These are phyloP conservation scores for Pezicula carpinea DNA, from an alignment of 2,329 filamentous ascomycete species.

Conservation along the genomic window DNA sequence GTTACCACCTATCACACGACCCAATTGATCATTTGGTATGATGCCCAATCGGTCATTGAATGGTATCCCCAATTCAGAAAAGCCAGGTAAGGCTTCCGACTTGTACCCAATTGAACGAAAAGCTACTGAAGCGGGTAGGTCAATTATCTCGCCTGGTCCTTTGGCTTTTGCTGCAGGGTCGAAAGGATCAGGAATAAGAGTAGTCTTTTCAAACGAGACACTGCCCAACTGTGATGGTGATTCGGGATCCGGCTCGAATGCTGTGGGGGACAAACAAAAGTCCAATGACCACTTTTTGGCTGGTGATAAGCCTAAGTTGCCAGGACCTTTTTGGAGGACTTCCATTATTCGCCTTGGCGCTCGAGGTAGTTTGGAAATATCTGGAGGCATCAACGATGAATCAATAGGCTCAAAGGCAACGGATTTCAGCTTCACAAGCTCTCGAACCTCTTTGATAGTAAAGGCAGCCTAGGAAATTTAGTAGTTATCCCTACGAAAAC, in stretches of 20 bases:
- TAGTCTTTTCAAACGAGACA: slow-evolving; percentile 62
- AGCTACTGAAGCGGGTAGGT: slow-evolving; percentile 64
- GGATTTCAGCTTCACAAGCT: slow-evolving; percentile 71
- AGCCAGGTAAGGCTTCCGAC: slow-evolving; percentile 70
- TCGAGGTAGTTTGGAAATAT: slow-evolving; percentile 67
- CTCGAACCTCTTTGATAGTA: slow-evolving; percentile 90
- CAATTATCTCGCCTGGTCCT: slow-evolving; percentile 43
- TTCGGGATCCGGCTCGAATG: slow-evolving; percentile 48
- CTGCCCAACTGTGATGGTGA: slow-evolving; percentile 48
- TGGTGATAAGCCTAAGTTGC: slow-evolving; percentile 37
- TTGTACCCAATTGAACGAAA: slow-evolving; percentile 97
- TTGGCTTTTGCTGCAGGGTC: slow-evolving; percentile 45
- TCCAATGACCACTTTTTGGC: slow-evolving; percentile 76
- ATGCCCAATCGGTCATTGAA: slow-evolving; percentile 74
- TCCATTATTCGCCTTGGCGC: slow-evolving; percentile 75
- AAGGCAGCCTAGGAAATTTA: slow-evolving; percentile 66
- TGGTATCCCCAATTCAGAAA: slow-evolving; percentile 66
- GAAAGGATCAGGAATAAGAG: slow-evolving; percentile 50
- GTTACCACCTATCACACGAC: slow-evolving; percentile 53
- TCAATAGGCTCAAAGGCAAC: slow-evolving; percentile 71
- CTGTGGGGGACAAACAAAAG: slow-evolving; percentile 74
- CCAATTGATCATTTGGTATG: slow-evolving; percentile 76
- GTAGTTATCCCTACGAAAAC: neutral
- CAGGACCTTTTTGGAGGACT: slow-evolving; percentile 71
- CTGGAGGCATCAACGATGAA: slow-evolving; percentile 58